Evolutionary conservation across 2,329 filamentous ascomycete genomes (phyloP).

Genomic region (Xylariaceae sp.): DNA sequence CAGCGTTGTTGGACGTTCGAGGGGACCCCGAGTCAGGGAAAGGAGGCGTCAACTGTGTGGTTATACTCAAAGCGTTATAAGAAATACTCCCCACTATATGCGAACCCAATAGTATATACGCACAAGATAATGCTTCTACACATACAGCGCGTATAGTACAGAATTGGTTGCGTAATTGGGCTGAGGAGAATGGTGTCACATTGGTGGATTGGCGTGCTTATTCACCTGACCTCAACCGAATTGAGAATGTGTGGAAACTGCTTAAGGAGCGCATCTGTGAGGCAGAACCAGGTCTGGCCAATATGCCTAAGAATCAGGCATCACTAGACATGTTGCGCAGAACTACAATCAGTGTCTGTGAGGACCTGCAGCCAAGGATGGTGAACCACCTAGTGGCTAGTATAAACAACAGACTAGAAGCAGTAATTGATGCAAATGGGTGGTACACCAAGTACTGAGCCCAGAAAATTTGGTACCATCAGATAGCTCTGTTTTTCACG

Average conservation of each 20-base stretch:
- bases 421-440: neutral
- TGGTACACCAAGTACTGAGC: neutral
- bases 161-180: neutral
- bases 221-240: neutral
- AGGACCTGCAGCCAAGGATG: too few relatives aligned
- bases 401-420: too few relatives aligned
- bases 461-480: too few relatives aligned
- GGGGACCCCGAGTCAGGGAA: neutral
- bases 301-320: too few relatives aligned
- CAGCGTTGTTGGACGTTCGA: neutral
- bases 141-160: neutral
- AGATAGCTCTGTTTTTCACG: too few relatives aligned
- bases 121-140: slow-evolving; percentile 3
- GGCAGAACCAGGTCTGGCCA: too few relatives aligned
- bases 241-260: too few relatives aligned
- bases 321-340: too few relatives aligned
- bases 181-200: neutral
- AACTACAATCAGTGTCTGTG: too few relatives aligned
- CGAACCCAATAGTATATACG: neutral
- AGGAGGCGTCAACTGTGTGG: neutral
- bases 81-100: neutral
- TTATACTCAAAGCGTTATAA: neutral
- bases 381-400: too few relatives aligned
- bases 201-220: neutral
- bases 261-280: too few relatives aligned